Evolutionary conservation across 1,284 basidiomycete species (phyloP).

Genomic region (Butyriboletus appendiculatus): DNA sequence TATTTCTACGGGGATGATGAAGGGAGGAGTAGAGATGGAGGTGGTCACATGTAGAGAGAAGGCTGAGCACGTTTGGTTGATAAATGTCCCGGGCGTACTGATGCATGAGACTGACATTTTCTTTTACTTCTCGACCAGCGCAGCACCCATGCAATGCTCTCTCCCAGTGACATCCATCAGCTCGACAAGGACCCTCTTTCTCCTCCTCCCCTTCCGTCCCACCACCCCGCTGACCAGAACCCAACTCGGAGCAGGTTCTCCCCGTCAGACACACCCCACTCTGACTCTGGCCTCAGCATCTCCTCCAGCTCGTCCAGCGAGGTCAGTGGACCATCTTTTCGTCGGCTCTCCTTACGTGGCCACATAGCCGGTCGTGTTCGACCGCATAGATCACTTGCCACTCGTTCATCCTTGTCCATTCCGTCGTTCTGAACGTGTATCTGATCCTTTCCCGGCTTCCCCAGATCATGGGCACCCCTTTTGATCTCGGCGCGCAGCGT

Average conservation of each 20-base stretch:
- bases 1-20: background rate
- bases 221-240: background rate
- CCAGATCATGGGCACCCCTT: constrained; percentile 35
- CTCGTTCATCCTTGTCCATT: background rate
- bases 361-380: constrained; percentile 12
- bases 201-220: constrained; percentile 1
- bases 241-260: background rate
- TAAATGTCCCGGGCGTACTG: constrained; percentile 17
- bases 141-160: constrained; percentile 27
- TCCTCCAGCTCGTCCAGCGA: constrained; percentile 34
- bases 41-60: background rate
- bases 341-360: constrained; percentile 5
- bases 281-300: constrained; percentile 33
- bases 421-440: constrained; percentile 1
- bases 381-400: constrained; percentile 20
- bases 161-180: constrained; percentile 19
- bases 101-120: constrained; percentile 13
- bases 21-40: background rate
- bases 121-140: constrained; percentile 12
- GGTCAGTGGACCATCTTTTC: constrained; percentile 20
- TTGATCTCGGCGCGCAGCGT: constrained; percentile 35
- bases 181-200: background rate
- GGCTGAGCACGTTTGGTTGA: background rate
- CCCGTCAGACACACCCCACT: constrained; percentile 22
- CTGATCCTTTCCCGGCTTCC: constrained; percentile 9